Evolutionary conservation across 2,329 filamentous ascomycete species (phyloP), one percentile per base, ranked within the genome.

Genomic region (Fusarium newnesense): DNA sequence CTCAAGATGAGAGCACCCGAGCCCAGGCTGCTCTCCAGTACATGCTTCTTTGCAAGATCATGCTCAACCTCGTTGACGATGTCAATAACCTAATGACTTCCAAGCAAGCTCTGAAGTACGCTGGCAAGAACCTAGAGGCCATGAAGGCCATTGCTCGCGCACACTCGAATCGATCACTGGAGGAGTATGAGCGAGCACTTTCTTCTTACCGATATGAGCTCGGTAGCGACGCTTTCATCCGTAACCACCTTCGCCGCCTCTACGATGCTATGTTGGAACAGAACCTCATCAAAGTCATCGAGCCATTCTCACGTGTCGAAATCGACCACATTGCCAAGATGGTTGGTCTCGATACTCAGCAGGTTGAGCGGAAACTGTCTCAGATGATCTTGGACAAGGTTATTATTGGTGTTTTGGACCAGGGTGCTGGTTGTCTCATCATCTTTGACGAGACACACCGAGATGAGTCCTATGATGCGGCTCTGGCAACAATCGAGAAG

Each of bases 361-460:
- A 98, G 86, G 96, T 99, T 68, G 97, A 99, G 90, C 91, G 95
- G 78, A 99, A 99, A 88, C 88, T 99, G 73, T 97, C 94, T 50
- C 97, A 99, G 88, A 99, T 99, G 97, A 99, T 99, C 80, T 89
- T 99, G 67, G 96, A 99, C 86, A 98, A 98, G 88, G 94, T 98
- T 79, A 98, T 99, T 80, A 94, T 98, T 76, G 96, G 97, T 67
- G 96, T 99, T 63, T 86, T 99, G 77, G 96, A 99, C 82, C 96
- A 99, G 84, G 96, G 96, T 56, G 94, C 95, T n/a, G 96, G 96
- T 43, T 98, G 97, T 83, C 88, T 99, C 81, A 97, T 98, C 83
- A 94, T 99, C 77, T 99, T 92, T 80, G 96, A 99, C 80, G 96
- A 99, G 89, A 94, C 94, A 19, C 92, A 97, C 81, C 90, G 95